These are phyloP conservation scores for Helicostylum pulchrum DNA, from an alignment of 192 early-diverging fungal species.

Conservation along the genomic window DNA sequence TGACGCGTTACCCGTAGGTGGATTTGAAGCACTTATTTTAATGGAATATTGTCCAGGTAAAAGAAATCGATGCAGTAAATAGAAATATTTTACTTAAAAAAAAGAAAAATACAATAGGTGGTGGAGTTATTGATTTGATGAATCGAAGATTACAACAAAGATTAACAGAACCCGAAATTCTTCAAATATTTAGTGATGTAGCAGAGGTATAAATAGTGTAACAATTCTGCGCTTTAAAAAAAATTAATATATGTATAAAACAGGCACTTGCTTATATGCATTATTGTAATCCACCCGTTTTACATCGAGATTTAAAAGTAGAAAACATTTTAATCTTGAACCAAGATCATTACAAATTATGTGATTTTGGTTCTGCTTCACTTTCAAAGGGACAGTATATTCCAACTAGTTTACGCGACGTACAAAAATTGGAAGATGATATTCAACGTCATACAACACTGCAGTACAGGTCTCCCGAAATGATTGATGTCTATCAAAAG, in stretches of 20 bases:
- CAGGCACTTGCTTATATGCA: slow-evolving; percentile 91
- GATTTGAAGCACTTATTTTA: slow-evolving; percentile 82
- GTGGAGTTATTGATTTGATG: slow-evolving; percentile 81
- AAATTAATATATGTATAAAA: not conserved
- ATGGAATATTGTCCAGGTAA: slow-evolving; percentile 91
- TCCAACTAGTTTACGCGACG: slow-evolving; percentile 60
- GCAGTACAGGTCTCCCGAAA: slow-evolving; percentile 94
- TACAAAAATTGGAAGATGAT: slow-evolving; percentile 83
- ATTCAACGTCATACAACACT: slow-evolving; percentile 86
- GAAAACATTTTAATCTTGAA: slow-evolving; percentile 75
- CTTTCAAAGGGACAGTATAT: slow-evolving; percentile 50
- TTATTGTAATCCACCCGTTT: slow-evolving; percentile 72
- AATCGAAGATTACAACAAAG: slow-evolving; percentile 72
- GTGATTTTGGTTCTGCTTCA: slow-evolving; percentile 94
- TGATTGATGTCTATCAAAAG: slow-evolving; percentile 88
- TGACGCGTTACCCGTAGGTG: slow-evolving; percentile 48
- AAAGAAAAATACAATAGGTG: slow-evolving; percentile 42
- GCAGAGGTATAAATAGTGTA: slow-evolving; percentile 47
- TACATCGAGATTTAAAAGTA: slow-evolving; percentile 86
- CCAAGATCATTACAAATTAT: slow-evolving; percentile 76
- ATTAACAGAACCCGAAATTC: slow-evolving; percentile 79
- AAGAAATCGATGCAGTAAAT: not conserved
- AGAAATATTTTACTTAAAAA: no score
- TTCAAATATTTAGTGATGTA: slow-evolving; percentile 85
- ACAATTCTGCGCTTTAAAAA: not conserved